Evolutionary conservation across 495 filamentous ascomycete species (phyloP).

Genomic region (Aspergillus nanangensis): DNA sequence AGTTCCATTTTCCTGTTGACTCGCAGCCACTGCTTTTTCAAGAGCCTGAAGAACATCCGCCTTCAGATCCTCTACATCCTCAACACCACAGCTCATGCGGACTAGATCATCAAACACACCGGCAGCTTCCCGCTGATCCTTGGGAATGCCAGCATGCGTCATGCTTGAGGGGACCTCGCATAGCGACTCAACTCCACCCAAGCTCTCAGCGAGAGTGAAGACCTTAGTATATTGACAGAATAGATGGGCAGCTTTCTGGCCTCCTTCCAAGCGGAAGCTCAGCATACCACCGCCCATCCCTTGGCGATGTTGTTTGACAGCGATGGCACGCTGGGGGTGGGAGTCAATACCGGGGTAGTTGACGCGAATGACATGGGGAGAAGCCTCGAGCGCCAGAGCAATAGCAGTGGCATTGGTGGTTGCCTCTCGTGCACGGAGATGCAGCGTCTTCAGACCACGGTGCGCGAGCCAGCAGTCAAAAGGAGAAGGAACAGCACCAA

Average conservation of each 20-base stretch:
- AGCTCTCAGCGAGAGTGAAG: constrained; percentile 88
- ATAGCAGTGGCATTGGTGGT: constrained; percentile 75
- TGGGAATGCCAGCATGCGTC: constrained; percentile 95
- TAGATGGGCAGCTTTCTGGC: constrained; percentile 76
- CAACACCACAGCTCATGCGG: constrained; percentile 86
- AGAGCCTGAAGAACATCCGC: constrained; percentile 82
- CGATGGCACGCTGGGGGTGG: constrained; percentile 81
- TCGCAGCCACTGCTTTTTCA: constrained; percentile 59
- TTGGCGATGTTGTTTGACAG: constrained; percentile 84
- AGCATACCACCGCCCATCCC: constrained; percentile 98
- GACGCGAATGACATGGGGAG: constrained; percentile 78
- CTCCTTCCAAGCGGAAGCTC: constrained; percentile 89
- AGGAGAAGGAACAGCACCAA: constrained; percentile 87
- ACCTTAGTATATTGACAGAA: constrained; percentile 89
- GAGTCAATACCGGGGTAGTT: constrained; percentile 92
- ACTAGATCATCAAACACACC: constrained; percentile 98
- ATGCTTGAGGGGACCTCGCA: constrained; percentile 89
- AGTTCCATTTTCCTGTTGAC: constrained; percentile 19
- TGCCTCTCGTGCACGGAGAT: constrained; percentile 84
- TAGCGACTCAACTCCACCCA: constrained; percentile 90
- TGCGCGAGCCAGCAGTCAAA: constrained; percentile 99
- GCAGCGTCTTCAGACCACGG: constrained; percentile 92
- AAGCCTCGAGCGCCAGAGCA: constrained; percentile 70
- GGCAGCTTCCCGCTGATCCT: constrained; percentile 80
- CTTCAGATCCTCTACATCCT: constrained; percentile 82